Evolutionary conservation across 345 rosid genomes (phyloP).

Genomic region (Populus euphratica): DNA sequence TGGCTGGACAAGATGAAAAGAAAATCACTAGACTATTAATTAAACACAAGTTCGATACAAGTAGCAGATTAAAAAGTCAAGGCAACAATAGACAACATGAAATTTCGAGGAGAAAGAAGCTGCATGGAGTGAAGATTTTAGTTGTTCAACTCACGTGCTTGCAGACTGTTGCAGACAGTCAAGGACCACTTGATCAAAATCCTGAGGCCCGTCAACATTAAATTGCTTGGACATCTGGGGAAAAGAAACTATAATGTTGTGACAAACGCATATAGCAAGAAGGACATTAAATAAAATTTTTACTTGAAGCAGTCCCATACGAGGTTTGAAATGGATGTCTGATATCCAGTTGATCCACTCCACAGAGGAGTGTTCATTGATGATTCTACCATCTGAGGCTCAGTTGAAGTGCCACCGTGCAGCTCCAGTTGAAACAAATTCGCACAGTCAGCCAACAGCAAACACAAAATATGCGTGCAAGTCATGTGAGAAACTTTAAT

Average conservation of each 20-base stretch:
- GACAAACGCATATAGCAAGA: neutral
- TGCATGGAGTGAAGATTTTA: neutral
- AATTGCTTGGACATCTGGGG: slow-evolving; percentile 46
- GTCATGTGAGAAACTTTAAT: neutral
- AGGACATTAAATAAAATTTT: slow-evolving; percentile 8
- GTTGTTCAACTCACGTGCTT: slow-evolving; percentile 53
- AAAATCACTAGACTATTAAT: no score
- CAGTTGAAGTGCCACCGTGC: slow-evolving; percentile 37
- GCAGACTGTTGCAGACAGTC: slow-evolving; percentile 71
- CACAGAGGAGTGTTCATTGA: slow-evolving; percentile 35
- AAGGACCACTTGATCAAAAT: slow-evolving; percentile 69
- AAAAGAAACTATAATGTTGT: slow-evolving; percentile 4
- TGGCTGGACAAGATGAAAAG: no score
- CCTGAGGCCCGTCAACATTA: slow-evolving; percentile 54
- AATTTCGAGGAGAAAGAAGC: neutral
- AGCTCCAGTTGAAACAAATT: slow-evolving; percentile 19
- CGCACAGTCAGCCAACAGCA: neutral
- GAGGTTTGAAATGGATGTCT: slow-evolving; percentile 39
- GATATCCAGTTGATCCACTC: slow-evolving; percentile 35
- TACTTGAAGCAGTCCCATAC: slow-evolving; percentile 32
- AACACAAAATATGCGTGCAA: neutral
- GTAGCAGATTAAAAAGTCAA: neutral
- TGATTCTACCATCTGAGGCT: slow-evolving; percentile 38
- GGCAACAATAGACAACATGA: neutral
- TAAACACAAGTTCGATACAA: no score